Conservation (phyloP, 1,284 basidiomycete species). For the Caloboletus firmus region DNA sequence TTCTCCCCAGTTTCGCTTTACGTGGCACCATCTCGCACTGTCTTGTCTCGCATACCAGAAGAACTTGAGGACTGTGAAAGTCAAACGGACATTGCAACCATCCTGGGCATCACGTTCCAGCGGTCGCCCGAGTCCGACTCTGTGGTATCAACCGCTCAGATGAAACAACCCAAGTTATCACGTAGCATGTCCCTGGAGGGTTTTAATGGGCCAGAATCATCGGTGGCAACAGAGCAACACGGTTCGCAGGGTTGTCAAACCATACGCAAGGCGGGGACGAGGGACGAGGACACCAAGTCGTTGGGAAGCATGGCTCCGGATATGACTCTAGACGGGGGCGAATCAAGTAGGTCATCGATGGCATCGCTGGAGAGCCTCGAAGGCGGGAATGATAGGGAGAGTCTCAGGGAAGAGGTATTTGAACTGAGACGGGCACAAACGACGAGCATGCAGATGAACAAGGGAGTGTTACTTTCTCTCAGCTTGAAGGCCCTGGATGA, state of each 20-base stretch:
- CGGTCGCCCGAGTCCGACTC: slow-evolving; percentile 10
- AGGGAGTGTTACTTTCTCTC: slow-evolving; percentile 41
- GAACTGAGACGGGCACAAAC: slow-evolving; percentile 47
- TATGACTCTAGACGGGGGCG: slow-evolving; percentile 28
- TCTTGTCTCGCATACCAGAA: slow-evolving; percentile 32
- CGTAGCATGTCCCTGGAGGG: background rate
- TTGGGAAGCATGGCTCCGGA: slow-evolving; percentile 27
- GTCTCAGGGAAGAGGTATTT: slow-evolving; percentile 37
- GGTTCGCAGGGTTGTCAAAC: background rate
- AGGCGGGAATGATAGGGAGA: slow-evolving; percentile 20
- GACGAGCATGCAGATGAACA: slow-evolving; percentile 49
- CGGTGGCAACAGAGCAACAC: background rate
- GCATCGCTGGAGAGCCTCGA: slow-evolving; percentile 28
- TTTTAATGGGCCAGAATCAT: background rate
- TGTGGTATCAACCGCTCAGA: background rate
- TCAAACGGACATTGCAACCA: slow-evolving; percentile 12
- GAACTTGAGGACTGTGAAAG: slow-evolving; percentile 30
- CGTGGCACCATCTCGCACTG: slow-evolving; percentile 20
- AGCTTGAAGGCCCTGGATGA: slow-evolving; percentile 16
- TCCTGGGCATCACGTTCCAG: slow-evolving; percentile 15
- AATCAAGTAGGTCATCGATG: slow-evolving; percentile 26
- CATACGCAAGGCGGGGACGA: background rate
- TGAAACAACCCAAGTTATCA: background rate
- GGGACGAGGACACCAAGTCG: slow-evolving; percentile 26
- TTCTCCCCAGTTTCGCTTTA: slow-evolving; percentile 26